These are phyloP conservation scores for Dothidotthia symphoricarpi DNA, from an alignment of 2,329 filamentous ascomycete genomes.

Conservation along the genomic window DNA sequence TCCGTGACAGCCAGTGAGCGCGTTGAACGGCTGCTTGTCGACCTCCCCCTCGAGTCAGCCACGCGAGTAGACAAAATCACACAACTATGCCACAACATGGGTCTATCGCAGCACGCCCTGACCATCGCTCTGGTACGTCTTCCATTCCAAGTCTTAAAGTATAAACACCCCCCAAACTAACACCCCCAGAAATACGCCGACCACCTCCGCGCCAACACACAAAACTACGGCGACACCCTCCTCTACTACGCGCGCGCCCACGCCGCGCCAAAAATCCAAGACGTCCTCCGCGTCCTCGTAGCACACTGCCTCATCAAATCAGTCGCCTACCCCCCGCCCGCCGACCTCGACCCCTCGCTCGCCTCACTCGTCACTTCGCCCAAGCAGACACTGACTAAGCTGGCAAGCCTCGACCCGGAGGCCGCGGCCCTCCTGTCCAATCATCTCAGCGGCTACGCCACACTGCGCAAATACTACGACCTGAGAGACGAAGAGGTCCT, in stretches of 20 bases:
- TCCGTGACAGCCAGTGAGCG: conserved; percentile 67
- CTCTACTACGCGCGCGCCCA: conserved; percentile 91
- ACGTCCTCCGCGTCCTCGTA: conserved; percentile 82
- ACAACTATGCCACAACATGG: conserved; percentile 71
- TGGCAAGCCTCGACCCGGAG: conserved; percentile 73
- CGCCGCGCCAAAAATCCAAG: conserved; percentile 72
- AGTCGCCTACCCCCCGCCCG: conserved; percentile 69
- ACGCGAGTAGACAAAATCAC: conserved; percentile 79
- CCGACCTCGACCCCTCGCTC: conserved; percentile 72
- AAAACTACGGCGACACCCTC: conserved; percentile 80
- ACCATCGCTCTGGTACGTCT: conserved; percentile 74
- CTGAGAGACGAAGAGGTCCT: conserved; percentile 69
- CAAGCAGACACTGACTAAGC: conserved; percentile 66
- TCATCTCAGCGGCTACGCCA: conserved; percentile 88
- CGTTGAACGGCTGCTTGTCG: conserved; percentile 70
- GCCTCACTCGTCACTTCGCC: conserved; percentile 68
- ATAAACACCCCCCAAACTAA: conserved; percentile 13
- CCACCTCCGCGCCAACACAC: conserved; percentile 66
- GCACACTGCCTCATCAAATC: conserved; percentile 86
- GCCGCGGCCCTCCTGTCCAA: conserved; percentile 81
- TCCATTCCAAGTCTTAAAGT: not conserved
- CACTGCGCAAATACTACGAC: conserved; percentile 84
- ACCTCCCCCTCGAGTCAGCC: conserved; percentile 69
- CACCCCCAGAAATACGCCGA: conserved; percentile 73
- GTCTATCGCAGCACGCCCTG: conserved; percentile 74